Conservation (phyloP, 2,329 filamentous ascomycete species). For the Talaromyces sp. region DNA sequence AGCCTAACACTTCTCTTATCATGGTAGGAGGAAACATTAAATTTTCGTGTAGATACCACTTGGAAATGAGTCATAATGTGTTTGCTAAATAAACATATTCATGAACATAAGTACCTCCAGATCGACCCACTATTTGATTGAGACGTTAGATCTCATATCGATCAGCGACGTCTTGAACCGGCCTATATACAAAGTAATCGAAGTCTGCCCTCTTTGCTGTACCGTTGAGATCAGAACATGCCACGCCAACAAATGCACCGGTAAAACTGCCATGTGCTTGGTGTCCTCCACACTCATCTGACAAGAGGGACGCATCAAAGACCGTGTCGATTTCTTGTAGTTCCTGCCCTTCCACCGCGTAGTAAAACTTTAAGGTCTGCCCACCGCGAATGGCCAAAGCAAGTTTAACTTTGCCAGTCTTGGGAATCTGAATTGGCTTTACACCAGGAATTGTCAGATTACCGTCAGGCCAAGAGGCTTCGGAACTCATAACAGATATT, state of each 20-base stretch:
- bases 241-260: conserved; percentile 18
- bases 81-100: background rate
- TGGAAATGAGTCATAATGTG: background rate
- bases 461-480: conserved; percentile 19
- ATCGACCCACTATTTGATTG: background rate
- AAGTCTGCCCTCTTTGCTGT: conserved; percentile 12
- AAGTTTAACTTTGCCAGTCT: conserved; percentile 18
- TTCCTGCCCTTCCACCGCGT: conserved; percentile 14
- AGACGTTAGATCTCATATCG: conserved; percentile 15
- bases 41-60: background rate
- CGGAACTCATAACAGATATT: conserved; percentile 15
- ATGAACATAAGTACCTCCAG: background rate
- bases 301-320: conserved; percentile 17
- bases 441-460: background rate
- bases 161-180: conserved; percentile 14
- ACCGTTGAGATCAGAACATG: conserved; percentile 21
- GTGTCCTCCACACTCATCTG: conserved; percentile 20
- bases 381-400: conserved; percentile 19
- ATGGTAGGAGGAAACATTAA: background rate
- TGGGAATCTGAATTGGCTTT: conserved; percentile 12
- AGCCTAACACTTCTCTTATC: background rate
- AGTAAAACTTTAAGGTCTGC: conserved; percentile 16
- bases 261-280: conserved; percentile 20
- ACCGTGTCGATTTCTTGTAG: conserved; percentile 13
- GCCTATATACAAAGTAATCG: conserved; percentile 19